Base-by-base conservation (phyloP, 352 stramenopile genomes). In the Phytophthora cactorum region DNA sequence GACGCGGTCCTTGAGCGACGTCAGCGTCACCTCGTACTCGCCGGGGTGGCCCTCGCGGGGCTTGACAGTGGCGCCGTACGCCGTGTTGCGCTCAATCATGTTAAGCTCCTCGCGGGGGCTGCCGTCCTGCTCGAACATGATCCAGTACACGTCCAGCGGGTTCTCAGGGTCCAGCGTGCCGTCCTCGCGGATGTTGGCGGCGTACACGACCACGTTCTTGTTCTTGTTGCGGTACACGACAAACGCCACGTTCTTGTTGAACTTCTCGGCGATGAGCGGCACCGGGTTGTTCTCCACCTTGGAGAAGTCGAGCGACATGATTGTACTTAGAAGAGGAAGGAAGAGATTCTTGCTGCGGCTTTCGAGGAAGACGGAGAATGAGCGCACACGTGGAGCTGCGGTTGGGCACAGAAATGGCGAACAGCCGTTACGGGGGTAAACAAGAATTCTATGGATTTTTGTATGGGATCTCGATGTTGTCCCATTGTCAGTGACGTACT, bases 201-300 rank as follows among this genome's bases (percentile, higher is more conserved):
- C 63, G 77, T 96, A 96, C 50, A 92, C 84, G 25, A 96, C 88
- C 29, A 95, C 87, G 54, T 96, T 96, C 75, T 91, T 91, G 80
- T 96, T 96, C 84, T 95, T 96, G 81, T 95, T 95, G 76, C 88
- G 88, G 82, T 96, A 92, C 53, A 96, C 81, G 15, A 90, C 84
- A 66, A 96, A 96, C 25, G 80, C 84, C 36, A 88, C 77, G 68
- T 96, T 90, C 25, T 78, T 45, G 72, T 95, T 85, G 72, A 85
- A 68, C 66, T 92, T 91, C 52, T 91, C 83, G 27, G 78, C 77
- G 67, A 96, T 83, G 27, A 88, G 53, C 44, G 83, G 82, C 72
- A 96, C 63, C 5, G 88, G 88, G 75, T 94, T 89, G 83, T 96
- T 92, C 59, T 94, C 86, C 28, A 92, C 84, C 75, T 96, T 93